phyloP scores from a whole-genome alignment of 768 basidiomycete species.

The Amanita muscaria region DNA sequence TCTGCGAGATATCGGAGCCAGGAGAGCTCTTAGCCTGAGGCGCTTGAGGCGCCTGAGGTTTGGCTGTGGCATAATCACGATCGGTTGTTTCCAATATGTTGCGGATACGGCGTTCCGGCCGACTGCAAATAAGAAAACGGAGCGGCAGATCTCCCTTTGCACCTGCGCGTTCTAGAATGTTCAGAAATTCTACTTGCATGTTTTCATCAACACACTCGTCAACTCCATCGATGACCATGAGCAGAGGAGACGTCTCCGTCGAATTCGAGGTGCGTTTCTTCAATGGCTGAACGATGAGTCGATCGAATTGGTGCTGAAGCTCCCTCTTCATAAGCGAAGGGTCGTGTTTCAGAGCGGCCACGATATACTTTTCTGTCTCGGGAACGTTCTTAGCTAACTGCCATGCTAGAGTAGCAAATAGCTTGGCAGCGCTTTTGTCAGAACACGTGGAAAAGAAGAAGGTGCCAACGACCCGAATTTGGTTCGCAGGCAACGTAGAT shows the following conservation, averaged over 20 bases:
- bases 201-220: constrained; percentile 13
- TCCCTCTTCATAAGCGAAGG: neutral
- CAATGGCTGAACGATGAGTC: neutral
- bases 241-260: neutral
- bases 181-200: constrained; percentile 9
- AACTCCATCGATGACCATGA: constrained; percentile 15
- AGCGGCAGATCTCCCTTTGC: constrained; percentile 17
- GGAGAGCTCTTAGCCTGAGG: too few relatives aligned
- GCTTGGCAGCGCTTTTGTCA: too few relatives aligned
- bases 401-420: neutral
- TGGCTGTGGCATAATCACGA: too few relatives aligned
- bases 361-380: neutral
- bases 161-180: constrained; percentile 16
- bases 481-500: neutral
- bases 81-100: neutral
- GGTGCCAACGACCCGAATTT: neutral
- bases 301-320: neutral
- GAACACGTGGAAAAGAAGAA: neutral
- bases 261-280: neutral
- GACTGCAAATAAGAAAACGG: constrained; percentile 21
- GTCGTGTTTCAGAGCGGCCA: too few relatives aligned
- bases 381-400: neutral
- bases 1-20: too few relatives aligned
- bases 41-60: too few relatives aligned
- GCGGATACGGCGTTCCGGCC: constrained; percentile 20